Base-by-base conservation (phyloP, 2,329 filamentous ascomycete genomes). In the Penicillium sp. region DNA sequence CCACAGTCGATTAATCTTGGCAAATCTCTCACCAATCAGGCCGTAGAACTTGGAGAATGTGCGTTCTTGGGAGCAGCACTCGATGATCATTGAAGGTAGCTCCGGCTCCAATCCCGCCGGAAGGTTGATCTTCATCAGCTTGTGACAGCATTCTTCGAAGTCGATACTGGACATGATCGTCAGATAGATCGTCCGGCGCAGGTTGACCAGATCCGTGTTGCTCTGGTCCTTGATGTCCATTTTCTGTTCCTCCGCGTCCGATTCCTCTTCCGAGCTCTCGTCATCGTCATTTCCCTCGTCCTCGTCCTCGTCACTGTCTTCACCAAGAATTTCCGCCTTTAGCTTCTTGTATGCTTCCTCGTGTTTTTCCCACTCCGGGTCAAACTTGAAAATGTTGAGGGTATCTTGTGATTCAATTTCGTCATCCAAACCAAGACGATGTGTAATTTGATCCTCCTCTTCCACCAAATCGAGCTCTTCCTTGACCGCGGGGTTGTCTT, bases 21-120 rank as follows among this genome's bases (percentile, higher is more conserved):
- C 91, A 75, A 99, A 96, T 24, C 93, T 86, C 77, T 99, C 95
- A 31, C 90, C 95, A 55, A 98, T 92, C 62, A 96, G 79, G 13
- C 95, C 95, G 70, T 96, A 97, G 77, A 98, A 99, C 74, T 98
- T 98, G 60, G 93, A 93, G 75, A 96, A 99, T 1, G 95, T 97
- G 67, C 92, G 91, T 74, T 98, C 93, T 76, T 99, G 95, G 27
- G 91, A 93, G 74, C 93, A 96, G 72, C 92, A 96, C 75, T 99
- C 95, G 63, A 99, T 89, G 54, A 99, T 87, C 95, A 99, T 99
- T 22, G 91, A 96, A 1, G 93, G 92, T 45, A 99, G 81, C 73
- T 99, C 95, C 6, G 87, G 83, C 73, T 99, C 95, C 69, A 93
- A 85, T 4, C 95, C 95, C 13, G 86, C 80, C 1, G 95, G 95